phyloP scores from a whole-genome alignment of 768 basidiomycete genomes.

The Russula emetica region DNA sequence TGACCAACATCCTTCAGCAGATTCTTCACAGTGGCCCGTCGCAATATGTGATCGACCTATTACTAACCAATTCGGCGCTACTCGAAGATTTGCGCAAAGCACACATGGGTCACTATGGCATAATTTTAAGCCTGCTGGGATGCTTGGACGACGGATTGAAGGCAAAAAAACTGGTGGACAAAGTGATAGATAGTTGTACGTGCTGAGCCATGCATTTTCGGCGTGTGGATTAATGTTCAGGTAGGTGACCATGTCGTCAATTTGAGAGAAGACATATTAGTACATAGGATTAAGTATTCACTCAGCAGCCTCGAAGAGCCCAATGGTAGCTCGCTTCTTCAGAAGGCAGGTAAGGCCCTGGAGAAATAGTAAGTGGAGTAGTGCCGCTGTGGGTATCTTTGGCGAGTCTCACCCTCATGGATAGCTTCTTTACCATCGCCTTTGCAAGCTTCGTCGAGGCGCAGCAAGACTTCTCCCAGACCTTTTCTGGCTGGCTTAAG shows the following conservation, averaged over 20 bases:
- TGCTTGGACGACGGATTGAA: constrained; percentile 82
- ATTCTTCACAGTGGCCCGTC: constrained; percentile 63
- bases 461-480: constrained; percentile 54
- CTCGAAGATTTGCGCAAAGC: constrained; percentile 87
- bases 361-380: constrained; percentile 76
- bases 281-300: constrained; percentile 80
- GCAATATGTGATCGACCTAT: constrained; percentile 76
- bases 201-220: background rate
- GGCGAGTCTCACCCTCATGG: background rate
- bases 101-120: constrained; percentile 85
- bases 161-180: constrained; percentile 87
- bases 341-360: constrained; percentile 66
- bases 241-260: constrained; percentile 90
- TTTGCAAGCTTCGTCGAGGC: constrained; percentile 85
- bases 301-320: constrained; percentile 66
- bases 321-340: constrained; percentile 47
- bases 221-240: background rate
- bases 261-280: constrained; percentile 83
- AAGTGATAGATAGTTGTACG: constrained; percentile 74
- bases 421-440: constrained; percentile 88
- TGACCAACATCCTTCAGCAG: constrained; percentile 79
- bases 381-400: background rate
- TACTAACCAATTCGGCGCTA: constrained; percentile 73
- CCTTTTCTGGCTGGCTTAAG: constrained; percentile 86
- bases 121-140: constrained; percentile 89